Conservation (phyloP, 805 yeast genomes). For the Metschnikowia vanudenii region DNA sequence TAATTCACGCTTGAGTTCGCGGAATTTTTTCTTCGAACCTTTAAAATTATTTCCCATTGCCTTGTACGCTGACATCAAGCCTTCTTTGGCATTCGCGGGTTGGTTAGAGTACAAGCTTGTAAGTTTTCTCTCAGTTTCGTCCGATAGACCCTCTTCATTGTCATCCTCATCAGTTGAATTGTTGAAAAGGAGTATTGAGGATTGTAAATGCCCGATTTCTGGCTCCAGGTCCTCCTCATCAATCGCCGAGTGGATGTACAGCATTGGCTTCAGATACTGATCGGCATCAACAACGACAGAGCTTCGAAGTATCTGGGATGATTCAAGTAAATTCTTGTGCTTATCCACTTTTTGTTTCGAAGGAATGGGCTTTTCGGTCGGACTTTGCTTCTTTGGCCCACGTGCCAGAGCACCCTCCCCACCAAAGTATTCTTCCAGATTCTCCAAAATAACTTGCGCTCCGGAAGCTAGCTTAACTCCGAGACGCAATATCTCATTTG, state of each 20-base stretch:
- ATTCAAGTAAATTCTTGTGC: conserved; percentile 23
- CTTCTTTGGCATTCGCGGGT: conserved; percentile 69
- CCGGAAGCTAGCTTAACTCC: conserved; percentile 89
- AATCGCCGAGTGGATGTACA: conserved; percentile 31
- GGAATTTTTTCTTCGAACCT: conserved; percentile 63
- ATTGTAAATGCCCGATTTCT: conserved; percentile 14
- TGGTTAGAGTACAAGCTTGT: conserved; percentile 83
- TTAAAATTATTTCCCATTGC: conserved; percentile 67
- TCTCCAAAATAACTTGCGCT: conserved; percentile 76
- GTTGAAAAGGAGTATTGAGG: conserved; percentile 27
- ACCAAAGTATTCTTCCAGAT: conserved; percentile 74
- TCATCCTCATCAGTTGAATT: conserved; percentile 21
- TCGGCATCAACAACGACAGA: conserved; percentile 21
- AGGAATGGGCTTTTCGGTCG: conserved; percentile 1
- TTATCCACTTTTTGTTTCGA: conserved; percentile 1
- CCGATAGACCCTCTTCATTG: conserved; percentile 21
- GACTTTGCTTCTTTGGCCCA: conserved; percentile 14
- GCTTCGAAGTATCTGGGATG: conserved; percentile 27
- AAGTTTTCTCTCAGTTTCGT: conserved; percentile 35
- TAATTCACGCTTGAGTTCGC: conserved; percentile 58
- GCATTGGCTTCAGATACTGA: conserved; percentile 23
- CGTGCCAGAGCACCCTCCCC: conserved; percentile 65
- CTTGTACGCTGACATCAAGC: conserved; percentile 69
- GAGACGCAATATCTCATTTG: conserved; percentile 74
- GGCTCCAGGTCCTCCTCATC: conserved; percentile 28